Base-by-base conservation (phyloP, 2,329 filamentous ascomycete species). In the Sphaerostilbella broomeana region DNA sequence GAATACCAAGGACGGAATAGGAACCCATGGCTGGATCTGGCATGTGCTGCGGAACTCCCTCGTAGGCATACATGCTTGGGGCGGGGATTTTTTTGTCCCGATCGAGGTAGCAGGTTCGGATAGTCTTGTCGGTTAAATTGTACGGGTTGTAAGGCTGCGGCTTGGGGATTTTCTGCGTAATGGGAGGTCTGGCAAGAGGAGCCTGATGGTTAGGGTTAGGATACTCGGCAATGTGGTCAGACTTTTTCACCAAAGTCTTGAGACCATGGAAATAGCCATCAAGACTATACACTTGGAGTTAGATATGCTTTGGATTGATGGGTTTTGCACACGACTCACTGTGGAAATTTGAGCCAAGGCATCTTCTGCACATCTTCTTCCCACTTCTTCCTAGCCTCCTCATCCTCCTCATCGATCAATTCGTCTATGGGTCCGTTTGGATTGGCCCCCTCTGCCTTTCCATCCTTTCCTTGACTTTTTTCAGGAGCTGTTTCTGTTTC, bases 181-280 rank as follows among this genome's bases (percentile, higher is more conserved):
- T 54, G 3, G 58, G 55, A 19, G 59, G 59, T 6, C 55, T 53
- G 1, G 58, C 56, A 39, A 61, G 56, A 46, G 49, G 63, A 32
- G 46, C 63, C 37, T 51, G 50, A 17, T 51, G 56, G 8, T 55
- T 52, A 16, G 45, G 49, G 27, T 63, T 66, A 11, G 88, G 87
- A 51, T 87, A 94, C 57, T 94, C 87, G 1, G 86, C 75, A 11
- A 72, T 64, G 47, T 89, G 84, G 6, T 79, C 66, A 7, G 69
- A 62, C 33, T 75, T 68, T 18, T 73, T 65, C 2, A 88, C 79
- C 42, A 95, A 59, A 0, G 77, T 77, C 50, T 81, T 77, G 40
- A 95, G 70, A 5, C 88, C 88, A 27, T 83, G 79, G 60, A 86
- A 87, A 58, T 90, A 95, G 30, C 83, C 75, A 49, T 82, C 79